Conservation (phyloP, 2,329 filamentous ascomycete species). For the Exophiala sp. region DNA sequence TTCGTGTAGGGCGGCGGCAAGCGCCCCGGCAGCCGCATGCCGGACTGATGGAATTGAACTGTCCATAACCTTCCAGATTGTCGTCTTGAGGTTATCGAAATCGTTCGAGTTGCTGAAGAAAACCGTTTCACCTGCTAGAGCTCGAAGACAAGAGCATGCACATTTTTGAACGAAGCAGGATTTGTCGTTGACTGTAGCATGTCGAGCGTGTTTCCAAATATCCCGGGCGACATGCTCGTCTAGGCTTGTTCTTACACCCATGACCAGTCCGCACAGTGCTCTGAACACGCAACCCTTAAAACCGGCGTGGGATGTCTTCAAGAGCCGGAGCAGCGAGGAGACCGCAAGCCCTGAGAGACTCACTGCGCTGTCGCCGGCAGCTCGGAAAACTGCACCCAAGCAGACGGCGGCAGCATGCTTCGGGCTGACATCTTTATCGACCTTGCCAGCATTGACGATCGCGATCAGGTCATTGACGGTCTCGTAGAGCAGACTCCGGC, state of each 20-base stretch:
- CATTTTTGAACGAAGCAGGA: slow-evolving; percentile 71
- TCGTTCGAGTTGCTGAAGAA: slow-evolving; percentile 86
- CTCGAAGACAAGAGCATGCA: slow-evolving; percentile 72
- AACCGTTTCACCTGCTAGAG: slow-evolving; percentile 63
- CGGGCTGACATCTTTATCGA: slow-evolving; percentile 67
- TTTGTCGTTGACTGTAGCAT: slow-evolving; percentile 70
- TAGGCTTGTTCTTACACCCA: slow-evolving; percentile 67
- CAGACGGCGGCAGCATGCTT: slow-evolving; percentile 86
- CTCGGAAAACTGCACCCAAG: slow-evolving; percentile 79
- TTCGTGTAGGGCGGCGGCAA: slow-evolving; percentile 77
- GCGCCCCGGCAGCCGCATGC: slow-evolving; percentile 77
- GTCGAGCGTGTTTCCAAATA: slow-evolving; percentile 86
- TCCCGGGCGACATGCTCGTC: slow-evolving; percentile 84
- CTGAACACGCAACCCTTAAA: slow-evolving; percentile 71
- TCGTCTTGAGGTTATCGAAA: slow-evolving; percentile 78
- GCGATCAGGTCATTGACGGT: slow-evolving; percentile 81
- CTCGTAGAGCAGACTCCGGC: slow-evolving; percentile 87
- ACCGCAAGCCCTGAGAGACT: slow-evolving; percentile 71
- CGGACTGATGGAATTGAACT: slow-evolving; percentile 67
- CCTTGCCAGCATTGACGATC: slow-evolving; percentile 67
- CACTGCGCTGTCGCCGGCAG: slow-evolving; percentile 90
- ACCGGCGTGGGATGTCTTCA: slow-evolving; percentile 79
- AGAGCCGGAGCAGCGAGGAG: slow-evolving; percentile 64
- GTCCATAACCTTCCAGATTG: slow-evolving; percentile 81
- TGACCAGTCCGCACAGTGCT: slow-evolving; percentile 67